Evolutionary conservation across 2,329 filamentous ascomycete species (phyloP).

Genomic region (Ophiocordyceps camponoti-floridani): DNA sequence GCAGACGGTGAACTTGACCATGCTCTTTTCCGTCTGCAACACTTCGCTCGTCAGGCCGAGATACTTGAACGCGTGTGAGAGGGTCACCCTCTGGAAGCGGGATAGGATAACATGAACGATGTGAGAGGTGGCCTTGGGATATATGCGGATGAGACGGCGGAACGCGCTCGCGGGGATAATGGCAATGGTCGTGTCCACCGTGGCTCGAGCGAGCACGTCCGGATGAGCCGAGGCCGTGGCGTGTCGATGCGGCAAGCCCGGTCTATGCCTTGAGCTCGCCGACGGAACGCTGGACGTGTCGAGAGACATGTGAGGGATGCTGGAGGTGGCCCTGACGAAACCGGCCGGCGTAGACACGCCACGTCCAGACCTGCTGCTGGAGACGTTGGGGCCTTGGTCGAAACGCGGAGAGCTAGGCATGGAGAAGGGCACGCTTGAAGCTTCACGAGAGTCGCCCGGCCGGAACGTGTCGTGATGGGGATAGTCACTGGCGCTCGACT

Average conservation of each 20-base stretch:
- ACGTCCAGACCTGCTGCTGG: slow-evolving; percentile 5
- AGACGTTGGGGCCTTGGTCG: slow-evolving; percentile 8
- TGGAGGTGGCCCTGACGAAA: slow-evolving; percentile 15
- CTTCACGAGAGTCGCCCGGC: slow-evolving; percentile 2
- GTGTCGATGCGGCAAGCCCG: slow-evolving; percentile 21
- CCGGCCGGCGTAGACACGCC: slow-evolving; percentile 2
- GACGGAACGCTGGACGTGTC: slow-evolving; percentile 23
- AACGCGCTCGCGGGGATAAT: slow-evolving; percentile 97
- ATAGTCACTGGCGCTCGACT: slow-evolving; percentile 9
- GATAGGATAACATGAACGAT: slow-evolving; percentile 97
- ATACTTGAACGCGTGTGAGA: slow-evolving; percentile 88
- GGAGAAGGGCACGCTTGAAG: slow-evolving; percentile 7
- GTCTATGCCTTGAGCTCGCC: slow-evolving; percentile 14
- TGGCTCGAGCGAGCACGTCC: slow-evolving; percentile 90
- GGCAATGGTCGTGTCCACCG: slow-evolving; percentile 91
- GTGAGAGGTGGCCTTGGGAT: slow-evolving; percentile 89
- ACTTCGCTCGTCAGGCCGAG: slow-evolving; percentile 85
- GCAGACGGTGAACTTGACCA: slow-evolving; percentile 83
- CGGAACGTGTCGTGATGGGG: slow-evolving; percentile 11
- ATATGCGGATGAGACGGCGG: slow-evolving; percentile 75
- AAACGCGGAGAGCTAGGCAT: slow-evolving; percentile 21
- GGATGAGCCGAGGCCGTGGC: slow-evolving; percentile 70
- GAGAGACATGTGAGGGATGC: slow-evolving; percentile 59
- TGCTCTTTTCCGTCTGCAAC: slow-evolving; percentile 76
- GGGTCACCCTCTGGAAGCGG: slow-evolving; percentile 80